These are phyloP conservation scores for Boletus barrowsii DNA, from an alignment of 768 basidiomycete species.

Conservation along the genomic window DNA sequence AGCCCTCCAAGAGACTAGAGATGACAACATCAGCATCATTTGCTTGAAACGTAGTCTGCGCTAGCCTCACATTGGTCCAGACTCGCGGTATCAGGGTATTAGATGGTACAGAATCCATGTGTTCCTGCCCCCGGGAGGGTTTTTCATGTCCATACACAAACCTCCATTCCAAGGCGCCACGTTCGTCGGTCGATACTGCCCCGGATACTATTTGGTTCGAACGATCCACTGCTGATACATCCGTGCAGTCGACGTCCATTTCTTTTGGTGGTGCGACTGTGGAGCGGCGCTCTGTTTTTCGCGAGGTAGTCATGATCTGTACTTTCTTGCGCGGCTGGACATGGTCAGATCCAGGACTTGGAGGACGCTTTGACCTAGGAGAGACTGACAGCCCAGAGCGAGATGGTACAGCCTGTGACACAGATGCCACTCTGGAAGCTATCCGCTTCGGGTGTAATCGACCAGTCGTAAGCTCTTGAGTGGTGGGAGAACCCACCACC, in stretches of 20 bases:
- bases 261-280: not conserved
- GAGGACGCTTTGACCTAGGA: constrained; percentile 16
- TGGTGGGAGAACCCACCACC: not conserved
- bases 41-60: not conserved
- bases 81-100: constrained; percentile 17
- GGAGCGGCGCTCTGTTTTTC: not conserved
- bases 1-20: constrained; percentile 26
- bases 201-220: not conserved
- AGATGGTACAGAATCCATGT: not conserved
- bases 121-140: not conserved
- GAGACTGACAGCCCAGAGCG: not conserved
- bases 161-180: constrained; percentile 14
- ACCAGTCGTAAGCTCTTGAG: not conserved
- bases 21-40: constrained; percentile 13
- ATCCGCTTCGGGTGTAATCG: not conserved
- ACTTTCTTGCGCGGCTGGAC: constrained; percentile 9
- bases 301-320: not conserved
- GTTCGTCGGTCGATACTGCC: not conserved
- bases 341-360: constrained; percentile 6
- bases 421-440: not conserved
- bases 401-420: not conserved
- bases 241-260: not conserved
- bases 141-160: constrained; percentile 10
- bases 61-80: constrained; percentile 28
- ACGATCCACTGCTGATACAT: not conserved